Percentiles rank a stretch among this genome's conserved stretches.
phyloP scores from a whole-genome alignment of 495 filamentous ascomycete genomes.

The Glarea lozoyensis region DNA sequence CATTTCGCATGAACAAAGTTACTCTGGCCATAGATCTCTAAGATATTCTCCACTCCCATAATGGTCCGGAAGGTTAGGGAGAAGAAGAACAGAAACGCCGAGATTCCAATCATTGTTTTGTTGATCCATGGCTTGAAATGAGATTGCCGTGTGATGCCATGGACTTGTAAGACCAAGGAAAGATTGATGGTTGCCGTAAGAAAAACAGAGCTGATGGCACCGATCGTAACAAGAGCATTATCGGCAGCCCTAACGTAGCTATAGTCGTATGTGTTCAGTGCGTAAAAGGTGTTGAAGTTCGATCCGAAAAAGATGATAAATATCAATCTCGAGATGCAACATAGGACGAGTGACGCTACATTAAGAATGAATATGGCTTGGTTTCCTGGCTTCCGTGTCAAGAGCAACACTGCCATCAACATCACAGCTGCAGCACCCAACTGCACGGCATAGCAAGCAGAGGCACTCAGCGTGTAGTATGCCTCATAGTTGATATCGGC shows the following conservation, averaged over 20 bases:
- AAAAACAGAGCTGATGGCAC: constrained; percentile 44
- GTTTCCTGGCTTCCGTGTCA: constrained; percentile 51
- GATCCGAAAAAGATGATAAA: constrained; percentile 49
- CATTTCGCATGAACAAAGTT: constrained; percentile 22
- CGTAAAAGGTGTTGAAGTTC: constrained; percentile 49
- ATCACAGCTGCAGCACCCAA: constrained; percentile 66
- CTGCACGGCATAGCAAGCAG: constrained; percentile 65
- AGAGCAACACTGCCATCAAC: constrained; percentile 52
- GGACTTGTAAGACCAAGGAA: constrained; percentile 67
- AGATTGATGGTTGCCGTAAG: constrained; percentile 50
- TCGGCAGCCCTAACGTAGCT: constrained; percentile 35
- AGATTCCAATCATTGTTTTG: constrained; percentile 37
- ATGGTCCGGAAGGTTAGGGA: constrained; percentile 53
- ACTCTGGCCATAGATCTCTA: constrained; percentile 32
- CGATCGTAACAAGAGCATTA: constrained; percentile 42
- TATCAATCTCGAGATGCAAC: constrained; percentile 52
- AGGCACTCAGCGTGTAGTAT: constrained; percentile 40
- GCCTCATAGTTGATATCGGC: constrained; percentile 37
- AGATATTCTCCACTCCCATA: constrained; percentile 46
- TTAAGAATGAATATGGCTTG: constrained; percentile 59
- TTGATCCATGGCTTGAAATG: too few species aligned
- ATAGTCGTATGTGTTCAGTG: constrained; percentile 48
- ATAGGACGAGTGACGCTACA: constrained; percentile 43
- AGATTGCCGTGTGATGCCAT: too few species aligned
- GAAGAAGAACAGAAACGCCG: constrained; percentile 41